phyloP scores from a whole-genome alignment of 1,284 basidiomycete genomes.

The Inonotus hispidus region DNA sequence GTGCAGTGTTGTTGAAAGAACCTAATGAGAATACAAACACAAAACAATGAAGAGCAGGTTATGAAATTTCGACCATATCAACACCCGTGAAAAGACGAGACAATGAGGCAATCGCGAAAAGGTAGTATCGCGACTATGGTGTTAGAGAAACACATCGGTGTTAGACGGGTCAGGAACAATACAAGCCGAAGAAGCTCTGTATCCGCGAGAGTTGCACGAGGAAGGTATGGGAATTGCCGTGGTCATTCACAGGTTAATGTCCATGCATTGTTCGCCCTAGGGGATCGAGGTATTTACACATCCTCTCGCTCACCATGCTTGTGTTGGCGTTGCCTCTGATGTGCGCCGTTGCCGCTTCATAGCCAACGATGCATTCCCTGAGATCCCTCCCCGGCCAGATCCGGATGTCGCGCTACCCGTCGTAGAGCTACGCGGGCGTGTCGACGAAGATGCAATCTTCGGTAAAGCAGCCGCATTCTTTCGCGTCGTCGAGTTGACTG shows the following conservation, averaged over 20 bases:
- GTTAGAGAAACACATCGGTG: background rate
- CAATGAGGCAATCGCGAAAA: background rate
- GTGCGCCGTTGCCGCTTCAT: slow-evolving; percentile 79
- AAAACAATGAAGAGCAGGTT: background rate
- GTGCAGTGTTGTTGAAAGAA: background rate
- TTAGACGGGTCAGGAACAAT: background rate
- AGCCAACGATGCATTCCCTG: slow-evolving; percentile 32
- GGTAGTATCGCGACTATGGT: background rate
- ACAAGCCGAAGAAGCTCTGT: background rate
- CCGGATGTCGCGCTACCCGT: slow-evolving; percentile 49
- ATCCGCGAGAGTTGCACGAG: slow-evolving; percentile 24
- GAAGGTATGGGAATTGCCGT: slow-evolving; percentile 16
- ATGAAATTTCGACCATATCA: slow-evolving; percentile 7
- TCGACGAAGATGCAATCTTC: slow-evolving; percentile 65
- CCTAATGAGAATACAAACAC: slow-evolving; percentile 5
- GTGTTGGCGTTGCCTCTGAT: slow-evolving; percentile 43
- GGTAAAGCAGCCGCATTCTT: slow-evolving; percentile 55
- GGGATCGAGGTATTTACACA: background rate
- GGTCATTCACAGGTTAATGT: background rate
- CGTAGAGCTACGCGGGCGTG: slow-evolving; percentile 57
- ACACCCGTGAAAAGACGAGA: background rate
- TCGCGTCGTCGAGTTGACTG: slow-evolving; percentile 49
- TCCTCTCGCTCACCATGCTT: slow-evolving; percentile 1
- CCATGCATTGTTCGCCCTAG: background rate
- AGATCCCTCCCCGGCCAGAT: slow-evolving; percentile 36